A percentile compares a stretch with the other conserved stretches of the same genome.
phyloP scores from a whole-genome alignment of 345 rosid genomes.

The Moricandia moricandioides region DNA sequence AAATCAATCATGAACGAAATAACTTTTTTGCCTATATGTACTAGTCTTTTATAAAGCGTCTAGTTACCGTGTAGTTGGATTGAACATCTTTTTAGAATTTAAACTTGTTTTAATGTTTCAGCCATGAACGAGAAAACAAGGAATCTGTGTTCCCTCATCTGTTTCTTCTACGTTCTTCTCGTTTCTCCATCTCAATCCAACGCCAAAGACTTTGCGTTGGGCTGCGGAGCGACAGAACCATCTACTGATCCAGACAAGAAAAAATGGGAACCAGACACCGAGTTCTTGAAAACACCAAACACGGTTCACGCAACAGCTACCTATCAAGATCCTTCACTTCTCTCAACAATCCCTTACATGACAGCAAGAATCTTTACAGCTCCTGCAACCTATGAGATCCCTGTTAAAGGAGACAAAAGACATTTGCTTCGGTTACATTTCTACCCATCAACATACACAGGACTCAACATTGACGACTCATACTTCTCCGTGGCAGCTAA shows the following conservation, averaged over 20 bases:
- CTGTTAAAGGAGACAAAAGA: slow-evolving; percentile 39
- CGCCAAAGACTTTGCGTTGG: slow-evolving; percentile 33
- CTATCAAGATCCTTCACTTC: slow-evolving; percentile 65
- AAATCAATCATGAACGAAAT: not conserved
- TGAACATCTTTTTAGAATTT: not conserved
- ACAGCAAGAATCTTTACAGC: slow-evolving; percentile 61
- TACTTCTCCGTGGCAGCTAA: slow-evolving; percentile 57
- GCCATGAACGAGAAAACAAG: slow-evolving; percentile 42
- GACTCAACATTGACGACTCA: slow-evolving; percentile 45
- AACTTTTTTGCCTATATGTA: not conserved
- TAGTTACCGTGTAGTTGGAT: too few relatives aligned
- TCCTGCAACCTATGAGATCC: slow-evolving; percentile 52
- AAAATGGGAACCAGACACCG: slow-evolving; percentile 57
- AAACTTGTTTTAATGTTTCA: not conserved
- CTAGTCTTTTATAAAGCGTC: too few relatives aligned
- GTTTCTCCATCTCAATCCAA: slow-evolving; percentile 30
- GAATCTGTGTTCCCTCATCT: slow-evolving; percentile 30
- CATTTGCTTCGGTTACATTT: slow-evolving; percentile 57
- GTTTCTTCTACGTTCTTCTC: slow-evolving; percentile 30
- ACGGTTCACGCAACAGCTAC: slow-evolving; percentile 46
- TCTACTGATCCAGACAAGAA: slow-evolving; percentile 60
- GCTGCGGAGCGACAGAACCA: slow-evolving; percentile 52
- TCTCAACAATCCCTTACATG: slow-evolving; percentile 65
- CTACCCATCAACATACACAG: slow-evolving; percentile 57
- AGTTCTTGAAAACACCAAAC: slow-evolving; percentile 40